These are phyloP conservation scores for Podaxis mareebaensis DNA, from an alignment of 768 basidiomycete genomes.

Conservation along the genomic window DNA sequence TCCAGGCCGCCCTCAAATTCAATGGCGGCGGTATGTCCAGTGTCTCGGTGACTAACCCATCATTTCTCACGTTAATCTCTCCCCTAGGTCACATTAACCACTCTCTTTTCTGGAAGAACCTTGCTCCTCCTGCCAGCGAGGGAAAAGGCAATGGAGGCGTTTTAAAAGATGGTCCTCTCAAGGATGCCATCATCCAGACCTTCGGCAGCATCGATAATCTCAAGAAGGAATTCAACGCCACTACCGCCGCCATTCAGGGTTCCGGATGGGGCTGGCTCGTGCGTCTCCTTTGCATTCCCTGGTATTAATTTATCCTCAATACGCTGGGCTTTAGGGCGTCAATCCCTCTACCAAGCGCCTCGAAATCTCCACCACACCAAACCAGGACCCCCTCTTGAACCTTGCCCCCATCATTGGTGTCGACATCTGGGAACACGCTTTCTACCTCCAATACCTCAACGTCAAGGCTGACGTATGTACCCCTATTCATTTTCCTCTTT, in stretches of 20 bases:
- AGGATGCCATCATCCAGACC: slow-evolving; percentile 71
- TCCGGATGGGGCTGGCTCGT: slow-evolving; percentile 99
- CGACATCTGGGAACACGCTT: slow-evolving; percentile 98
- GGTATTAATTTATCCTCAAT: not conserved
- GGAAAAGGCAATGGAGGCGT: slow-evolving; percentile 59
- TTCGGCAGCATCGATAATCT: slow-evolving; percentile 89
- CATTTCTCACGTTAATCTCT: slow-evolving; percentile 2
- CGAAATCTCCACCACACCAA: slow-evolving; percentile 90
- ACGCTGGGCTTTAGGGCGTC: slow-evolving; percentile 54
- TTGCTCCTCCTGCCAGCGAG: slow-evolving; percentile 59
- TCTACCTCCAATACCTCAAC: slow-evolving; percentile 83
- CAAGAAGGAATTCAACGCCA: slow-evolving; percentile 84
- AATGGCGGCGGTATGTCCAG: slow-evolving; percentile 81
- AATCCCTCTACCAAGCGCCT: slow-evolving; percentile 68
- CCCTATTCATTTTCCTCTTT: slow-evolving; percentile 29
- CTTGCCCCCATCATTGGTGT: slow-evolving; percentile 92
- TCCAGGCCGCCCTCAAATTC: slow-evolving; percentile 94
- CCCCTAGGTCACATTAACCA: slow-evolving; percentile 87
- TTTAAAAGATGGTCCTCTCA: slow-evolving; percentile 65
- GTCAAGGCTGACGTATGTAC: slow-evolving; percentile 88
- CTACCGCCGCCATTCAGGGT: slow-evolving; percentile 91
- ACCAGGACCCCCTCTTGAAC: slow-evolving; percentile 86
- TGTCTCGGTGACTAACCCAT: not conserved
- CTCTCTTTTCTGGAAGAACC: slow-evolving; percentile 96
- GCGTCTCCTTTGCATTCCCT: slow-evolving; percentile 23